A percentile compares a stretch with the other conserved stretches of the same genome.
Evolutionary conservation across 78 protist genomes (phyloP).

Genomic region (Chrysochromulina tobinii): DNA sequence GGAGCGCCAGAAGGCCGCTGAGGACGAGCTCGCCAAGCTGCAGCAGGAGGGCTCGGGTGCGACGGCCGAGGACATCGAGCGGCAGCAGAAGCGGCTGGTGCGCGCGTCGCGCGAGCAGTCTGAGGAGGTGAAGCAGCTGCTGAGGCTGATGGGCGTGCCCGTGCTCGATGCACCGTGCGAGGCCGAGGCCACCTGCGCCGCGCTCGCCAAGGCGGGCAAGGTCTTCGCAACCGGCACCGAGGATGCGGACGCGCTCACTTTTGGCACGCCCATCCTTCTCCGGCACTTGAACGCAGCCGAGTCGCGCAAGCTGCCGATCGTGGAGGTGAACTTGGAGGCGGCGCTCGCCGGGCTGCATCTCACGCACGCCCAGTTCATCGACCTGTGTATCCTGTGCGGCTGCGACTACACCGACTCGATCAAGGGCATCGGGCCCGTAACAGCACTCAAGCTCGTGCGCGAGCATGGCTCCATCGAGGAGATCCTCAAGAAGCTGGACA

Average conservation of each 20-base stretch:
- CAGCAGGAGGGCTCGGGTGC: slow-evolving; percentile 72
- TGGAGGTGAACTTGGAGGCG: slow-evolving; percentile 70
- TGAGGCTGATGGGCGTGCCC: slow-evolving; percentile 97
- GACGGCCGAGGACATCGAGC: slow-evolving; percentile 72
- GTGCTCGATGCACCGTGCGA: slow-evolving; percentile 93
- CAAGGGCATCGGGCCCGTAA: slow-evolving; percentile 50
- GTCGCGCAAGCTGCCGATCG: slow-evolving; percentile 79
- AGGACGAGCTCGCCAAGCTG: slow-evolving; percentile 71
- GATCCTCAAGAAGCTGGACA: slow-evolving; percentile 2
- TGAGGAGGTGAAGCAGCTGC: slow-evolving; percentile 87
- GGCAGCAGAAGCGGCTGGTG: slow-evolving; percentile 53
- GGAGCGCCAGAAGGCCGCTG: slow-evolving; percentile 81
- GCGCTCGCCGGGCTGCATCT: slow-evolving; percentile 77
- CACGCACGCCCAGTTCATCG: slow-evolving; percentile 90
- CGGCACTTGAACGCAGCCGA: slow-evolving; percentile 84
- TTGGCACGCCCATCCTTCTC: slow-evolving; percentile 80
- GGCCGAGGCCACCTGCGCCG: slow-evolving; percentile 95
- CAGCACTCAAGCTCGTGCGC: slow-evolving; percentile 32
- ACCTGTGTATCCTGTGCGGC: slow-evolving; percentile 89
- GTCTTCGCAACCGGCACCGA: slow-evolving; percentile 93
- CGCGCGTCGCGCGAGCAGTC: slow-evolving; percentile 84
- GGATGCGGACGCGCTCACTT: slow-evolving; percentile 98
- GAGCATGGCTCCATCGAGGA: slow-evolving; percentile 36
- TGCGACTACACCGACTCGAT: slow-evolving; percentile 55
- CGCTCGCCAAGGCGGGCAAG: slow-evolving; percentile 22